These are phyloP conservation scores for Lachnellula occidentalis DNA, from an alignment of 2,329 filamentous ascomycete genomes.

Conservation along the genomic window DNA sequence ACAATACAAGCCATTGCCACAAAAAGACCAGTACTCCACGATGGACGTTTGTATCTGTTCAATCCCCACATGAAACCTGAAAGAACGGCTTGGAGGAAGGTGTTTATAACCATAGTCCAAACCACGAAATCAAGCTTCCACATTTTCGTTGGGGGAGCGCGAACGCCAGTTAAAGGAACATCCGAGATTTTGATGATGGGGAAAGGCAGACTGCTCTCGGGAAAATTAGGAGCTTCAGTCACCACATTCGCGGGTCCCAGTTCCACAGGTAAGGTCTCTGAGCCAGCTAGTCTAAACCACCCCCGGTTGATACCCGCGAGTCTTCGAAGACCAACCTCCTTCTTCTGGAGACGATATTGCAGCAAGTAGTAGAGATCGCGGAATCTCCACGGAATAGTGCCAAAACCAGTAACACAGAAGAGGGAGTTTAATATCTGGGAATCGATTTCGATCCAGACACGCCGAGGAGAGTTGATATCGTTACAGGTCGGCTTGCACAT, in stretches of 20 bases:
- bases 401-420: conserved; percentile 84
- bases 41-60: conserved; percentile 67
- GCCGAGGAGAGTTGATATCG: conserved; percentile 68
- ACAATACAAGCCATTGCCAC: conserved; percentile 68
- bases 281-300: conserved; percentile 71
- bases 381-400: conserved; percentile 78
- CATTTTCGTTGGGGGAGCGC: conserved; percentile 58
- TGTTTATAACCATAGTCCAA: conserved; percentile 75
- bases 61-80: conserved; percentile 80
- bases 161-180: conserved; percentile 63
- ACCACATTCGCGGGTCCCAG: conserved; percentile 50
- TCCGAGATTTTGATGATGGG: conserved; percentile 59
- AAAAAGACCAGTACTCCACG: conserved; percentile 75
- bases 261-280: conserved; percentile 49
- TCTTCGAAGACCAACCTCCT: conserved; percentile 54
- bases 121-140: conserved; percentile 80
- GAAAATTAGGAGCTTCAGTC: conserved; percentile 33
- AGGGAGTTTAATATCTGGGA: conserved; percentile 78
- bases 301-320: conserved; percentile 68
- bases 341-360: conserved; percentile 52
- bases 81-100: conserved; percentile 67
- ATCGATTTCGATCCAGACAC: conserved; percentile 80
- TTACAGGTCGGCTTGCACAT: conserved; percentile 70
- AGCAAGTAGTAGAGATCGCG: conserved; percentile 71
- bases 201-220: conserved; percentile 50